phyloP scores from a whole-genome alignment of 169 alveolate genomes.

The Besnoitia besnoiti region DNA sequence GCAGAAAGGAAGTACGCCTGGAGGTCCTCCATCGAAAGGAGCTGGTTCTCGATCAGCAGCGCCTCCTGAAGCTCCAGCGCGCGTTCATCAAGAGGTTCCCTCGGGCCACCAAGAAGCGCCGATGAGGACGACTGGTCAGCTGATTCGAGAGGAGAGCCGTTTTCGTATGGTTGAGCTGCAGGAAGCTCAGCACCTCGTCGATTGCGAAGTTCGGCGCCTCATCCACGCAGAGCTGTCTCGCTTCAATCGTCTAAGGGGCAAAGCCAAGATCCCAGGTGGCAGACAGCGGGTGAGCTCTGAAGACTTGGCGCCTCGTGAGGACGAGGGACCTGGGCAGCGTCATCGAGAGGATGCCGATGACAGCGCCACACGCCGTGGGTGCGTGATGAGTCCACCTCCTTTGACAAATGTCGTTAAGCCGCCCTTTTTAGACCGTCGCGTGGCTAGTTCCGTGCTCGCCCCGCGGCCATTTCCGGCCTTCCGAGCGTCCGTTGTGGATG shows the following conservation, averaged over 20 bases:
- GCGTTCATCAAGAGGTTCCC: neutral
- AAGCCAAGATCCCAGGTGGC: neutral
- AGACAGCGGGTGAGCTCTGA: neutral
- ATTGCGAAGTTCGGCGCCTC: constrained; percentile 17
- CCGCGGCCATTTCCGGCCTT: constrained; percentile 1
- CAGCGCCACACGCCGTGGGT: neutral
- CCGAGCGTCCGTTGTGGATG: constrained; percentile 35
- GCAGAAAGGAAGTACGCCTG: neutral
- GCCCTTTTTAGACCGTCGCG: constrained; percentile 11
- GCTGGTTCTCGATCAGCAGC: neutral
- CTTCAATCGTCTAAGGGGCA: neutral
- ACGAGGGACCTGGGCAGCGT: too few species aligned
- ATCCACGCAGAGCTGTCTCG: neutral
- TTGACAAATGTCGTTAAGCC: neutral
- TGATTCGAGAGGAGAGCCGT: neutral
- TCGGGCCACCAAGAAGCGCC: too few species aligned
- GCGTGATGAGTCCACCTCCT: neutral
- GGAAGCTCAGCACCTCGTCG: constrained; percentile 1
- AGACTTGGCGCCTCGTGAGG: too few species aligned
- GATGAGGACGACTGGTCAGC: neutral
- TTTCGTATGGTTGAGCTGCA: neutral
- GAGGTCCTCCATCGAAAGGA: neutral
- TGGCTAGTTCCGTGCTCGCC: neutral
- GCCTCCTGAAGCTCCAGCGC: neutral
- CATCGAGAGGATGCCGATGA: too few species aligned